phyloP scores from a whole-genome alignment of 129 eudicot genomes.

The Artemisia argyi region DNA sequence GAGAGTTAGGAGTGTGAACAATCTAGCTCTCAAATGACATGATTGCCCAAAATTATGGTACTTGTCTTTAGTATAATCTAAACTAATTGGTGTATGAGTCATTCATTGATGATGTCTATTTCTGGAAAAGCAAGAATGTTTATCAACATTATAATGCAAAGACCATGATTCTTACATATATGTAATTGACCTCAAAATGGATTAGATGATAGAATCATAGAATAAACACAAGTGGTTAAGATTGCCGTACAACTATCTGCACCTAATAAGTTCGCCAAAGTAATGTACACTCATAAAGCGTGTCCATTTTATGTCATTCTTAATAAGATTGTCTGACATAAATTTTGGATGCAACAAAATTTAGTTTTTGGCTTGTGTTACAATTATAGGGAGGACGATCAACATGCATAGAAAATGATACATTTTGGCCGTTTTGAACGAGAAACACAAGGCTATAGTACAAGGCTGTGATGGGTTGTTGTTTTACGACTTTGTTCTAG shows the following conservation, averaged over 20 bases:
- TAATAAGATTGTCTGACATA: neutral
- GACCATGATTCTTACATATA: constrained; percentile 19
- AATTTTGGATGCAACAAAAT: neutral
- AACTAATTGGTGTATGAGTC: constrained; percentile 25
- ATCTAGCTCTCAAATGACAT: constrained; percentile 35
- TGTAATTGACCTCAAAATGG: neutral
- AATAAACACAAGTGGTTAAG: neutral
- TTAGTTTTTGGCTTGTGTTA: neutral
- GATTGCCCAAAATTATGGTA: constrained; percentile 37
- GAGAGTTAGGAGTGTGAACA: constrained; percentile 33
- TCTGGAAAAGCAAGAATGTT: constrained; percentile 22
- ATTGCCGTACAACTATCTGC: too few relatives aligned
- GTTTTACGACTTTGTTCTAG: too few relatives aligned
- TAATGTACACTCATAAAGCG: constrained; percentile 74
- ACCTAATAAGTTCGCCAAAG: too few relatives aligned
- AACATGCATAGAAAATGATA: neutral
- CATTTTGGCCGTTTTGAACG: neutral
- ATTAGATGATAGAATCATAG: neutral
- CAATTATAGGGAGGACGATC: neutral
- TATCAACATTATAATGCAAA: constrained; percentile 30
- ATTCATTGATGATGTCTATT: constrained; percentile 35
- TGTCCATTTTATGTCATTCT: constrained; percentile 68
- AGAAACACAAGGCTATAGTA: too few relatives aligned
- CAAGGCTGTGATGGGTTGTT: too few relatives aligned
- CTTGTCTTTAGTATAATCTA: constrained; percentile 29